Evolutionary conservation across 176 grass and related monocot genomes (phyloP).

Genomic region (Puya raimondii): DNA sequence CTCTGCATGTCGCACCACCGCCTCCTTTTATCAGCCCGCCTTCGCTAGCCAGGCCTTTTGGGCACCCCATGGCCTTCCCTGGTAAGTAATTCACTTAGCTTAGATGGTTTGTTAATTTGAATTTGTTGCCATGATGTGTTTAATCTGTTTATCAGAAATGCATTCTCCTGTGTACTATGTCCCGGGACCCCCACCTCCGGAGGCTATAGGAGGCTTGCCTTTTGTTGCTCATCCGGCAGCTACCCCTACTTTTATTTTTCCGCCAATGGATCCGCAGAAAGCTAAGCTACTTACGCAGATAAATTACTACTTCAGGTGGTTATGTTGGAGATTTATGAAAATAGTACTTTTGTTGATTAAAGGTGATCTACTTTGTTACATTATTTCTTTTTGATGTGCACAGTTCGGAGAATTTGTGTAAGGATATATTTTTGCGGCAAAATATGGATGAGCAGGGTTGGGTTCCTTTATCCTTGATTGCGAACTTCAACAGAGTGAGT

Average conservation of each 20-base stretch:
- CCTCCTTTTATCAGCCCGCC: slow-evolving; percentile 36
- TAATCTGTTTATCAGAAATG: slow-evolving; percentile 36
- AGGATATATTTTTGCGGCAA: slow-evolving; percentile 62
- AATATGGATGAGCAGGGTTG: slow-evolving; percentile 87
- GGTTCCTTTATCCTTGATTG: slow-evolving; percentile 74
- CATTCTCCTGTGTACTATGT: slow-evolving; percentile 69
- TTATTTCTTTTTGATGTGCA: slow-evolving; percentile 18
- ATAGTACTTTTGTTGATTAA: neutral
- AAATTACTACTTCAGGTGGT: slow-evolving; percentile 94
- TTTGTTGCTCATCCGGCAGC: slow-evolving; percentile 52
- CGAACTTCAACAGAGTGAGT: slow-evolving; percentile 82
- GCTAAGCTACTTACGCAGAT: slow-evolving; percentile 66
- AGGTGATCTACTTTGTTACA: slow-evolving; percentile 3
- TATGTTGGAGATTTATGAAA: neutral
- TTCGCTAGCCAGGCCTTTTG: slow-evolving; percentile 20
- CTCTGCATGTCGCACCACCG: slow-evolving; percentile 17
- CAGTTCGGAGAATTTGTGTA: slow-evolving; percentile 90
- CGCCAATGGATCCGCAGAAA: slow-evolving; percentile 19
- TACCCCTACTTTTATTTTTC: slow-evolving; percentile 36
- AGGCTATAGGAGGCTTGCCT: slow-evolving; percentile 40
- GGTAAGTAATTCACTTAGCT: slow-evolving; percentile 17
- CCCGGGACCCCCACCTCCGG: slow-evolving; percentile 42
- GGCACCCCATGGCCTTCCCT: slow-evolving; percentile 35
- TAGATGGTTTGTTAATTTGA: neutral
- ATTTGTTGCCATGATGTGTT: neutral